Evolutionary conservation across 208 protist species (phyloP).

Genomic region (Angomonas ambiguus): DNA sequence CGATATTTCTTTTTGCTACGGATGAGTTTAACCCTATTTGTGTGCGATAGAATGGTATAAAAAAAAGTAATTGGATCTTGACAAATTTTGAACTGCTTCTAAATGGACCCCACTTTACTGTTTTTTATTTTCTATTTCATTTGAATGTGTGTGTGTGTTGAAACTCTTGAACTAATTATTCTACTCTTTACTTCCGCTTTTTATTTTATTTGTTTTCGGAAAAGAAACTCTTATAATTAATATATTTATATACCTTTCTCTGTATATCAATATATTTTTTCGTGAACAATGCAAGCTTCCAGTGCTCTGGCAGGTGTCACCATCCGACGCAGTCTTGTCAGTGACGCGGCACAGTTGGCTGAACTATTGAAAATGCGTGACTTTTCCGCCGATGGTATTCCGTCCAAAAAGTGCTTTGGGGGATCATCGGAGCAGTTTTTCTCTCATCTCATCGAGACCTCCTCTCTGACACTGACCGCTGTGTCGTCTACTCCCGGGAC

Average conservation of each 20-base stretch:
- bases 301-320: conserved; percentile 30
- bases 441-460: conserved; percentile 51
- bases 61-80: neutral
- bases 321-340: conserved; percentile 39
- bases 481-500: conserved; percentile 18
- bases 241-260: neutral
- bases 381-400: conserved; percentile 30
- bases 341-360: conserved; percentile 34
- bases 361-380: conserved; percentile 34
- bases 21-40: too few species aligned
- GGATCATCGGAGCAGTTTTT: conserved; percentile 37
- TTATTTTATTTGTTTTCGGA: neutral
- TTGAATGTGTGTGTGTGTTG: neutral
- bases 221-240: neutral
- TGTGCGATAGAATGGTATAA: too few species aligned
- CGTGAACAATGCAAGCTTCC: conserved; percentile 4
- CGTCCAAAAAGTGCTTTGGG: conserved; percentile 28
- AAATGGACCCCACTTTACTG: too few species aligned
- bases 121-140: neutral
- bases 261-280: too few species aligned
- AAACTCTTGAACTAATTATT: neutral
- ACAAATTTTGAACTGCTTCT: too few species aligned
- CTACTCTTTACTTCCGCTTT: neutral
- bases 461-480: conserved; percentile 59
- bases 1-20: too few species aligned